phyloP scores from a whole-genome alignment of 2,329 filamentous ascomycete genomes.

The Penicillium sp. region DNA sequence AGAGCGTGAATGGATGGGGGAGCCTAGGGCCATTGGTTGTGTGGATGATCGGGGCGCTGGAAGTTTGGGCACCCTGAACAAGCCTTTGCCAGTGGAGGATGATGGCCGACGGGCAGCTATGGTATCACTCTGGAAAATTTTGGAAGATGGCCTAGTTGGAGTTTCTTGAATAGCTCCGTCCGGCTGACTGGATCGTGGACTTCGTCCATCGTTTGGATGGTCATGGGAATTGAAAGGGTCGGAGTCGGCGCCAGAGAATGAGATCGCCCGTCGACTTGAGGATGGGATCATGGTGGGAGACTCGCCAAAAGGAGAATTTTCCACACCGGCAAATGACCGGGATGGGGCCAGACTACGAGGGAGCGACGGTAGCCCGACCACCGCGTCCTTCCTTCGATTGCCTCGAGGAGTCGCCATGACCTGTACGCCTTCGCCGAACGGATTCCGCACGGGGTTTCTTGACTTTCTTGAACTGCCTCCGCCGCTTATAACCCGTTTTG shows the following conservation, averaged over 20 bases:
- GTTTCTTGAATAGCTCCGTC: conserved; percentile 39
- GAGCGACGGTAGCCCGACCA: conserved; percentile 27
- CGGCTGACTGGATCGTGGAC: conserved; percentile 2
- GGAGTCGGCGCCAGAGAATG: conserved; percentile 25
- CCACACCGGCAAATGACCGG: conserved; percentile 31
- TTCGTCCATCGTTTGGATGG: neutral
- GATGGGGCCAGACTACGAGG: conserved; percentile 25
- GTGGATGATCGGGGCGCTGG: conserved; percentile 24
- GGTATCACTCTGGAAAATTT: conserved; percentile 19
- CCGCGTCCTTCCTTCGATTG: conserved; percentile 34
- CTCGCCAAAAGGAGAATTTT: conserved; percentile 26
- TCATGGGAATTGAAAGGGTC: conserved; percentile 16
- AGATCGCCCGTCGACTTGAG: conserved; percentile 30
- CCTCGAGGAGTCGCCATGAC: conserved; percentile 50
- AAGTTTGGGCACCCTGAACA: conserved; percentile 29
- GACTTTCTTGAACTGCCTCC: conserved; percentile 37
- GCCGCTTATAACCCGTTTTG: conserved; percentile 33
- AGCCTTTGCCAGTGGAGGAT: conserved; percentile 20
- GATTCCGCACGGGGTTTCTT: conserved; percentile 44
- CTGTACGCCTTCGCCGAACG: conserved; percentile 45
- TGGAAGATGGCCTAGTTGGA: conserved; percentile 37
- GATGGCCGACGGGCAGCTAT: conserved; percentile 12
- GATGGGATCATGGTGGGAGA: conserved; percentile 35
- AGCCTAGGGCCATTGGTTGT: conserved; percentile 26
- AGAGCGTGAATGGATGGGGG: conserved; percentile 29